Base-by-base conservation (phyloP, 305 asterid genomes). In the Fraxinus angustifolia region DNA sequence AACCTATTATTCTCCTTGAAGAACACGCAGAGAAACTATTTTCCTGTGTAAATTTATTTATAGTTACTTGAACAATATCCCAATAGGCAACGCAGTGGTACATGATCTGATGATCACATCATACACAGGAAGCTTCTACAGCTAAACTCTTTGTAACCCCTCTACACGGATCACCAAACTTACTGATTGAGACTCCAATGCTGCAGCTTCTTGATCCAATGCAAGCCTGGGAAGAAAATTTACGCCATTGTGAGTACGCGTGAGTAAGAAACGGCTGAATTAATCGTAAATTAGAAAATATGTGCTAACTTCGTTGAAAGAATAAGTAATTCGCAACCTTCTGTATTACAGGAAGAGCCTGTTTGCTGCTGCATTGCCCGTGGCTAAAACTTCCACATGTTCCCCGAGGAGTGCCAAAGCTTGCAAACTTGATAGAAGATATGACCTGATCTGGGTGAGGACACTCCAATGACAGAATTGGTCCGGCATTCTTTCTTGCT, bases 321-420 rank as follows among this genome's bases (percentile, higher is more conserved):
- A 45, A 71, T 73, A 23, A 77, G 76, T 4, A 45, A 83, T 28
- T 7, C 30, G 56, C 11, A 30, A 95, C 99, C 97, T 96, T 88
- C 84, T 88, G 80, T 79, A 94, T 86, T 23, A 91, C 26, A 50
- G 97, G 83, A 67, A 81, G 91, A 56, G 97, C 97, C 30, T 70
- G 82, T 81, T 50, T 77, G 91, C 97, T 94, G 86, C 91, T 89
- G 89, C 99, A 96, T 73, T 78, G 85, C 4, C 99, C 97, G 17
- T 93, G 97, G 85, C 89, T 91, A 79, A 91, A 94, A 84, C 94
- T 91, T 23, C 99, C 99, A 21, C 98, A 96, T 31, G 87, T 78
- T 48, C 99, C 99, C 0, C 19, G 85, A 16, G 99, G 99, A 75
- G 96, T 96, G 76, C 99, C 99, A 53, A 87, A 96, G 89, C 98